Percentiles rank a stretch among this genome's conserved stretches.
Conservation (phyloP, 2,329 filamentous ascomycete genomes). For the Botrytis tulipae region DNA sequence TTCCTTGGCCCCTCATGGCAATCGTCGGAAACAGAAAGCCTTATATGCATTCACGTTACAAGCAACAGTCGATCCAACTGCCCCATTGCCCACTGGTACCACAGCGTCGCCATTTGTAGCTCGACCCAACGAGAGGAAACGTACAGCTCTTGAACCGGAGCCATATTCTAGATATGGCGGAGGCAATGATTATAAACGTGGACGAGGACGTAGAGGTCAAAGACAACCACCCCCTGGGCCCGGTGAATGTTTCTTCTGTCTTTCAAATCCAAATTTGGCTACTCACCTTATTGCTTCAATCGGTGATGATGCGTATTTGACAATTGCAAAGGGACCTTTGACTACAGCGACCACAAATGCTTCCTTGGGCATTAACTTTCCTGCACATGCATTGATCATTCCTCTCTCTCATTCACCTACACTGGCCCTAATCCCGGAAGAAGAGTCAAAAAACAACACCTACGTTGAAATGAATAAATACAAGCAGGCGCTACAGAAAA, state of each 20-base stretch:
- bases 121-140: slow-evolving; percentile 56
- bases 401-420: slow-evolving; percentile 81
- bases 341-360: slow-evolving; percentile 67
- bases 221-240: slow-evolving; percentile 64
- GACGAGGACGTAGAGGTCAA: slow-evolving; percentile 47
- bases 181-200: slow-evolving; percentile 43
- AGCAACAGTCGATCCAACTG: slow-evolving; percentile 56
- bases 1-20: slow-evolving; percentile 77
- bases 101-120: slow-evolving; percentile 72
- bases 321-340: slow-evolving; percentile 87
- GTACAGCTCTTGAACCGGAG: slow-evolving; percentile 45
- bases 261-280: slow-evolving; percentile 80
- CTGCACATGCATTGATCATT: slow-evolving; percentile 87
- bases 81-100: slow-evolving; percentile 64
- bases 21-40: slow-evolving; percentile 73
- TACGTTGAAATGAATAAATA: slow-evolving; percentile 82
- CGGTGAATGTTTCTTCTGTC: slow-evolving; percentile 89
- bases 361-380: slow-evolving; percentile 65
- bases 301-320: slow-evolving; percentile 82
- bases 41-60: slow-evolving; percentile 78
- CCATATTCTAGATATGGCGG: slow-evolving; percentile 56
- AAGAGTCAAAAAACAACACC: slow-evolving; percentile 53
- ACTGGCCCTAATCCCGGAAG: slow-evolving; percentile 60
- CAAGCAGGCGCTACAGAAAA: slow-evolving; percentile 71
- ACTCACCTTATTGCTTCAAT: slow-evolving; percentile 89